Conservation (phyloP, 2,329 filamentous ascomycete species). For the Cladophialophora immunda region DNA sequence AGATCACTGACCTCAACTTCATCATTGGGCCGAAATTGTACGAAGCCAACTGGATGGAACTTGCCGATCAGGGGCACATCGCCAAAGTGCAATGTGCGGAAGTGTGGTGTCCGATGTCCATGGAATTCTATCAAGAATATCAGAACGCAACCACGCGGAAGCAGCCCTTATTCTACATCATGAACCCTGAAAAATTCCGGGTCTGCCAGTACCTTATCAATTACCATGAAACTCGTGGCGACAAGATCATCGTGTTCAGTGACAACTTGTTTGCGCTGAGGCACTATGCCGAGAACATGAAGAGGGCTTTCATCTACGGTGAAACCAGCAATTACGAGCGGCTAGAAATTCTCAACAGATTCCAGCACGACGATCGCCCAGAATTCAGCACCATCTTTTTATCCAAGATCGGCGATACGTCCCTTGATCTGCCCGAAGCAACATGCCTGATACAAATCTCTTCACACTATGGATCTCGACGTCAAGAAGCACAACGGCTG, state of each 20-base stretch:
- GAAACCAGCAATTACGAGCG: conserved; percentile 87
- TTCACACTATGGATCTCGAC: conserved; percentile 94
- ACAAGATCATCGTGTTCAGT: conserved; percentile 98
- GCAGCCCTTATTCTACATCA: conserved; percentile 80
- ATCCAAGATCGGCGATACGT: conserved; percentile 97
- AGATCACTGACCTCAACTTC: conserved; percentile 97
- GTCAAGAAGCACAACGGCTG: conserved; percentile 93
- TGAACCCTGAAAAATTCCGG: conserved; percentile 98
- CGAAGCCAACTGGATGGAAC: conserved; percentile 99
- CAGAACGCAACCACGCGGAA: conserved; percentile 74
- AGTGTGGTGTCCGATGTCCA: conserved; percentile 99
- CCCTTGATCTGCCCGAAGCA: conserved; percentile 94
- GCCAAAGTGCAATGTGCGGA: conserved; percentile 97
- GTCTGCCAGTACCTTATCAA: conserved; percentile 98
- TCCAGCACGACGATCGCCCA: conserved; percentile 79
- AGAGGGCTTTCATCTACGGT: conserved; percentile 90
- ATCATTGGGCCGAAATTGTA: conserved; percentile 97
- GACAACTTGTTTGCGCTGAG: conserved; percentile 95
- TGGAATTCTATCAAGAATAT: conserved; percentile 97
- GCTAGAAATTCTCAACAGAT: conserved; percentile 87
- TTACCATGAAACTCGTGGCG: conserved; percentile 91
- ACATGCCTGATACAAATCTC: conserved; percentile 98
- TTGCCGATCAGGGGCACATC: conserved; percentile 96
- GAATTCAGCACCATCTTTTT: conserved; percentile 91
- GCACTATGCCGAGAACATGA: conserved; percentile 81